Percentiles rank a stretch among this genome's conserved stretches.
Conservation (phyloP, 2,329 filamentous ascomycete genomes). For the Scedosporium boydii region DNA sequence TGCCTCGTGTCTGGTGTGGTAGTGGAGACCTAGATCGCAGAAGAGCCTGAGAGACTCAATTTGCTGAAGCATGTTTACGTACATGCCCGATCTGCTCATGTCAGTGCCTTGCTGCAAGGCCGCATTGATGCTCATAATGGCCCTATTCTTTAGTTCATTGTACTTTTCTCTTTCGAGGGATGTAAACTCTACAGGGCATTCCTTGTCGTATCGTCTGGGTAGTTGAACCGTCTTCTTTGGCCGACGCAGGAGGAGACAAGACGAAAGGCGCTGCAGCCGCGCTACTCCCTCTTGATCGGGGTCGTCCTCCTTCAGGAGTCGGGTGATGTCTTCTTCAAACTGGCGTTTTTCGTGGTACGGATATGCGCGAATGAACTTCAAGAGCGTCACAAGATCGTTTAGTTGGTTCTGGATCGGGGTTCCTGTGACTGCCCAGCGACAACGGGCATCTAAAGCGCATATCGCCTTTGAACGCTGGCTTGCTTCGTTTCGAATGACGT, state of each 20-base stretch:
- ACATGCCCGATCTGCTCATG: slow-evolving; percentile 12
- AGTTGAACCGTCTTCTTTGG: slow-evolving; percentile 27
- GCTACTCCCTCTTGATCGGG: slow-evolving; percentile 23
- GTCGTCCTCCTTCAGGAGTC: slow-evolving; percentile 27
- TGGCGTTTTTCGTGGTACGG: slow-evolving; percentile 27
- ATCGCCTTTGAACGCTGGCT: slow-evolving; percentile 24
- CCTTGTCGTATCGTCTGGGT: slow-evolving; percentile 23
- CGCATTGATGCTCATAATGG: slow-evolving; percentile 20
- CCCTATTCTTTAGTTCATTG: not conserved
- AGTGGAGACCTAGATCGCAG: slow-evolving; percentile 35
- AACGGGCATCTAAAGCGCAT: slow-evolving; percentile 24
- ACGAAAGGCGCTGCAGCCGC: slow-evolving; percentile 27
- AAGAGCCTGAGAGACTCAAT: slow-evolving; percentile 35
- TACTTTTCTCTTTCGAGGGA: not conserved
- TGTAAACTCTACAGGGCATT: slow-evolving; percentile 9
- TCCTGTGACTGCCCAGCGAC: slow-evolving; percentile 37
- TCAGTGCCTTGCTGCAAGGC: slow-evolving; percentile 16
- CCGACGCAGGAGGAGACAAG: slow-evolving; percentile 28
- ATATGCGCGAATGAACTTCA: slow-evolving; percentile 31
- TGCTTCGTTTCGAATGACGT: slow-evolving; percentile 25
- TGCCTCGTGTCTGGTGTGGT: slow-evolving; percentile 19
- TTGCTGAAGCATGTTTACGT: slow-evolving; percentile 31
- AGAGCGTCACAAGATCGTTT: slow-evolving; percentile 28
- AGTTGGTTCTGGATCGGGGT: slow-evolving; percentile 39
- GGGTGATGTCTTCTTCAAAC: slow-evolving; percentile 28